These are phyloP conservation scores for Boletus patriciae DNA, from an alignment of 768 basidiomycete species.

Conservation along the genomic window DNA sequence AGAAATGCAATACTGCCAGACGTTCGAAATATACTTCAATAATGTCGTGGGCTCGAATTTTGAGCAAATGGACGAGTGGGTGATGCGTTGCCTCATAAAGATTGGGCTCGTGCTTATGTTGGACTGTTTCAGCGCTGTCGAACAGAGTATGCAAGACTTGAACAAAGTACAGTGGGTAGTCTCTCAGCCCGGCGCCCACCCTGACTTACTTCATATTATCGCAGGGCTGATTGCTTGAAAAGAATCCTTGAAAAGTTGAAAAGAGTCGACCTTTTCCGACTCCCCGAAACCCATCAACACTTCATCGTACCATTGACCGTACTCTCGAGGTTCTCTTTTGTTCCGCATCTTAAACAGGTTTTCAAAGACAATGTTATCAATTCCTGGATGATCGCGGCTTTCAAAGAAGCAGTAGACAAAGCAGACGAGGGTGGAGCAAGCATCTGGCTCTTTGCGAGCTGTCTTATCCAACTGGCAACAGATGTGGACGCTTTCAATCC, in stretches of 20 bases:
- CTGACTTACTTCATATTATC: neutral
- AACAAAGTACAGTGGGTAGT: neutral
- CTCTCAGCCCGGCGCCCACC: too few relatives aligned
- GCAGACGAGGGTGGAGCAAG: neutral
- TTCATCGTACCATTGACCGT: constrained; percentile 2
- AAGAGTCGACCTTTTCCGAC: neutral
- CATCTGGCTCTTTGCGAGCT: neutral
- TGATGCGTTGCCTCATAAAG: neutral
- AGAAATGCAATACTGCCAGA: neutral
- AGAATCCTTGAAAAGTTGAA: neutral
- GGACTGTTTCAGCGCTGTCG: neutral
- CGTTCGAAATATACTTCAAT: constrained; percentile 5
- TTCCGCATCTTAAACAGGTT: neutral
- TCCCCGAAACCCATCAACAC: neutral
- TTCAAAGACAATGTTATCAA: neutral
- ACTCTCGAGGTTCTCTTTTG: neutral
- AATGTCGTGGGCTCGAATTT: neutral
- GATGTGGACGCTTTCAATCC: neutral
- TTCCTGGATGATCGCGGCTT: neutral
- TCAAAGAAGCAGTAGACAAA: neutral
- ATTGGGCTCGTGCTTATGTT: neutral
- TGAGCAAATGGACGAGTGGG: neutral
- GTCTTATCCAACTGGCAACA: constrained; percentile 1
- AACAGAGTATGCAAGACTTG: neutral
- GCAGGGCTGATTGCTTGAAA: neutral